phyloP scores from a whole-genome alignment of 108 stramenopile species.

The Bacterosira constricta region DNA sequence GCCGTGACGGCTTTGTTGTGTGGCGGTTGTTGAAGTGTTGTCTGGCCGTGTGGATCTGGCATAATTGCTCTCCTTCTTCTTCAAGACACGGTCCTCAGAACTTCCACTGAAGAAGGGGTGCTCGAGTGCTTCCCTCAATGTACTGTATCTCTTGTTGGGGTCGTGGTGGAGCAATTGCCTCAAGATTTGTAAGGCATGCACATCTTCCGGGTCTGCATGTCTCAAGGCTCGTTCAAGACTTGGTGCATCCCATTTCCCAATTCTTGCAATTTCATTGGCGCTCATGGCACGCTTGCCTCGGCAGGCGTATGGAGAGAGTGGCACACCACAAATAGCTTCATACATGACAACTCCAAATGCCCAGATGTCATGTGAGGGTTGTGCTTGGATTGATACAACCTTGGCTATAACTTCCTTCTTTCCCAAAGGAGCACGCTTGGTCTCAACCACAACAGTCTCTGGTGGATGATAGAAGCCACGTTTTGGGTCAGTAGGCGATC shows the following conservation, averaged over 20 bases:
- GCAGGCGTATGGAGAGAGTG: constrained; percentile 81
- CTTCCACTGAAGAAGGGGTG: constrained; percentile 75
- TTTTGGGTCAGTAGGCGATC: constrained; percentile 74
- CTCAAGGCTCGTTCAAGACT: constrained; percentile 69
- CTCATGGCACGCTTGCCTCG: constrained; percentile 85
- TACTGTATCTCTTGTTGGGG: constrained; percentile 56
- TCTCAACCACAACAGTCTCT: constrained; percentile 78
- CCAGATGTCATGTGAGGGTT: constrained; percentile 84
- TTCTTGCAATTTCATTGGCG: constrained; percentile 67
- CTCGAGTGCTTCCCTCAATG: constrained; percentile 76
- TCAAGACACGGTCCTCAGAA: constrained; percentile 26
- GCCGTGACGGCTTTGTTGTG: neutral
- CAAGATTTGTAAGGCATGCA: constrained; percentile 59
- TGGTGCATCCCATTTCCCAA: constrained; percentile 80
- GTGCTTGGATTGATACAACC: constrained; percentile 71
- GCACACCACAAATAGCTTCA: constrained; percentile 78
- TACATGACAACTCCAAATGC: constrained; percentile 83
- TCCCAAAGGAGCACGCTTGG: constrained; percentile 56
- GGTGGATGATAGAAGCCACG: constrained; percentile 90
- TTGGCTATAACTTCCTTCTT: constrained; percentile 68
- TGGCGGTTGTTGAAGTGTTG: neutral
- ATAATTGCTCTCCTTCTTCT: constrained; percentile 3
- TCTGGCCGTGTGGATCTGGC: constrained; percentile 3
- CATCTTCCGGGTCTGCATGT: constrained; percentile 56
- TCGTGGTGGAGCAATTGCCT: constrained; percentile 74